Evolutionary conservation across 2,329 filamentous ascomycete species (phyloP).

Genomic region (Phialophora macrospora): DNA sequence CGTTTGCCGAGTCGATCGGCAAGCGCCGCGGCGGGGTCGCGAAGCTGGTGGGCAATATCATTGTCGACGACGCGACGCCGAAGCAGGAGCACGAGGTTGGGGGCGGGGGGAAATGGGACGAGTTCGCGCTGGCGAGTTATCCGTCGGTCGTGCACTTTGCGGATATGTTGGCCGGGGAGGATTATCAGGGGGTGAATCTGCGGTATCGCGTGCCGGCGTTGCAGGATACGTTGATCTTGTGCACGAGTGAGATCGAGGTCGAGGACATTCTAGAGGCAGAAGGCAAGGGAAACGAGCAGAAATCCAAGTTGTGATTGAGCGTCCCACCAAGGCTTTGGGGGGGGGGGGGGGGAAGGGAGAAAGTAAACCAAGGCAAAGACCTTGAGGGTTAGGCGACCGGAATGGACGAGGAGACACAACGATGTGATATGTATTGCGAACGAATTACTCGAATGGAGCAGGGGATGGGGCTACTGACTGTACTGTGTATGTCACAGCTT

Average conservation of each 20-base stretch:
- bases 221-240: slow-evolving; percentile 59
- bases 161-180: slow-evolving; percentile 63
- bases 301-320: slow-evolving; percentile 34
- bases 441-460: background rate
- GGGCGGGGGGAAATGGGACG: slow-evolving; percentile 59
- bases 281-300: slow-evolving; percentile 9
- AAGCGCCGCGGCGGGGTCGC: slow-evolving; percentile 61
- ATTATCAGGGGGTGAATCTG: slow-evolving; percentile 64
- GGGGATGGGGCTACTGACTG: background rate
- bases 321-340: background rate
- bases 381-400: no score
- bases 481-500: background rate
- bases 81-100: background rate
- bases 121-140: slow-evolving; percentile 69
- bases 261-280: slow-evolving; percentile 38
- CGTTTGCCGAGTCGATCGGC: slow-evolving; percentile 52
- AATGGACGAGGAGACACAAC: background rate
- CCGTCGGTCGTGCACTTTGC: slow-evolving; percentile 66
- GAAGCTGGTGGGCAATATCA: slow-evolving; percentile 65
- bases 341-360: background rate
- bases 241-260: slow-evolving; percentile 57
- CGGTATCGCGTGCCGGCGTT: slow-evolving; percentile 57
- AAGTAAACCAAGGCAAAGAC: no score
- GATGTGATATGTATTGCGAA: background rate
- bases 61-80: slow-evolving; percentile 26